These are phyloP conservation scores for Triadica sebifera DNA, from an alignment of 345 rosid species.

Conservation along the genomic window DNA sequence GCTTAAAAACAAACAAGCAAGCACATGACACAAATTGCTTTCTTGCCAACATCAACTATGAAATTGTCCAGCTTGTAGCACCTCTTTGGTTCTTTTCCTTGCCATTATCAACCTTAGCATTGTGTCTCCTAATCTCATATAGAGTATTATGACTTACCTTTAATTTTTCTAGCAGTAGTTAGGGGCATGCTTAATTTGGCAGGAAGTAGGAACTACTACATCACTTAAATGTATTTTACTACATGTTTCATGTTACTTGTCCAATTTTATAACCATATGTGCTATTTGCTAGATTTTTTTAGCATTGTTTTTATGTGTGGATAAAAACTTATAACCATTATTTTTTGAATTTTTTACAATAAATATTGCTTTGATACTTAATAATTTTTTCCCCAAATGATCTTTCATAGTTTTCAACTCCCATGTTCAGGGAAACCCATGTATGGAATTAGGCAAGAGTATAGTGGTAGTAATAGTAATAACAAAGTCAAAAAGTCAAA, in stretches of 20 bases:
- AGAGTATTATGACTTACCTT: background rate
- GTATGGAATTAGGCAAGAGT: background rate
- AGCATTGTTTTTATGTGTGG: no score
- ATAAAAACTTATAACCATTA: no score
- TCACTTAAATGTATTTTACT: background rate
- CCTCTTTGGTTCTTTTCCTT: background rate
- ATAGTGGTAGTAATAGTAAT: background rate
- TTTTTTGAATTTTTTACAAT: no score
- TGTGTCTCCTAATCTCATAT: background rate
- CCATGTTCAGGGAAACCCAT: background rate
- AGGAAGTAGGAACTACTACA: no score
- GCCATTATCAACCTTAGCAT: background rate
- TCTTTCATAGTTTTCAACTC: no score
- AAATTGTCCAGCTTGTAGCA: background rate
- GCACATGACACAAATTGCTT: background rate
- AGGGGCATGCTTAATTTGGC: background rate
- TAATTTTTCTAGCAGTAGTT: slow-evolving; percentile 14
- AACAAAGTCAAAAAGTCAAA: slow-evolving; percentile 6
- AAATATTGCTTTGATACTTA: no score
- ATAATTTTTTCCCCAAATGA: no score
- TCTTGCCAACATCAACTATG: background rate
- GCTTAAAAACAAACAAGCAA: background rate
- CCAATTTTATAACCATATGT: no score
- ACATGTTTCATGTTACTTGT: no score
- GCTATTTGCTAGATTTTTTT: no score